Evolutionary conservation across 2,329 filamentous ascomycete species (phyloP), one percentile per base, ranked within the genome.

Genomic region (Stachybotrys chlorohalonatus): DNA sequence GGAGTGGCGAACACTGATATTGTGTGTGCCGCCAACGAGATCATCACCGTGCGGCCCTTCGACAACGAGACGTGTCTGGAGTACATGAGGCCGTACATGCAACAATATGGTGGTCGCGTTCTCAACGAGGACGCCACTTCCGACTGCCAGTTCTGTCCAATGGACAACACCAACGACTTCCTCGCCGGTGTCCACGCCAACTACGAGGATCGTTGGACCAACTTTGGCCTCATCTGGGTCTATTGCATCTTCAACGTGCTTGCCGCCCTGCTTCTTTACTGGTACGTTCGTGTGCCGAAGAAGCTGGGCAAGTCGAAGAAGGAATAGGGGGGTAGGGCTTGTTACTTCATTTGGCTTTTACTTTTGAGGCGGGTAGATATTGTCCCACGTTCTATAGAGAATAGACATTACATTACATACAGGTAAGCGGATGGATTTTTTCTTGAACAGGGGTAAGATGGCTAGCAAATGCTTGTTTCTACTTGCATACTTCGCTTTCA

Each of bases 1-100:
- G 89, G 82, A 3, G 73, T 95, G 6, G 87, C 87, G 47, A 85
- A 87, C 62, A 82, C 82, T 0, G 51, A 71, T 0, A 83, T 93
- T 36, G 60, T 67, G 0, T 96, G 91, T 68, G 82, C 87, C 0
- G 59, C 67, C 6, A 88, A 87, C 65, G 91, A 96, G 67, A 78
- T 82, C 57, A 74, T 89, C 24, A 66, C 71, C n/a, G 86, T 96
- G 64, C 68, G 81, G 9, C 85, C 90, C 0, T 76, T 81, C 0
- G 56, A 68, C 1, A 76, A 77, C n/a, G 56, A 73, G 61, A 87
- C 79, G 0, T 92, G 89, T 64, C 64, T 59, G 0, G 63, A 80
- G 11, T 92, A 88, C 64, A 66, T 90, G 60, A 50, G 57, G 0
- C 36, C 62, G 0, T 87, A 80, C 61, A 79, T 84, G 1, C 47